These are phyloP conservation scores for Trapa bicornis DNA, from an alignment of 345 rosid species.

Conservation along the genomic window DNA sequence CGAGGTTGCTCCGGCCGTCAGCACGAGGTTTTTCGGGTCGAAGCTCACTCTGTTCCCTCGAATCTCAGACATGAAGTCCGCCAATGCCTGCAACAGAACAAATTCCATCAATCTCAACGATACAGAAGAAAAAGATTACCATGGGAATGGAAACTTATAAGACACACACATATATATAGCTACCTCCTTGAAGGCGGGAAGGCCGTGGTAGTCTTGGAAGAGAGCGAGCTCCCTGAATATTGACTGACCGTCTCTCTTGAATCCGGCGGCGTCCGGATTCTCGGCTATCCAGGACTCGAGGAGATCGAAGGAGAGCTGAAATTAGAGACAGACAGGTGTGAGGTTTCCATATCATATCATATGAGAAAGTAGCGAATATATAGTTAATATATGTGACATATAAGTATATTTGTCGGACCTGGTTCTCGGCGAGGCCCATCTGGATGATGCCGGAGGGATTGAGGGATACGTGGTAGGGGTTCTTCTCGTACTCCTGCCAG, in stretches of 20 bases:
- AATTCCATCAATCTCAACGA: neutral
- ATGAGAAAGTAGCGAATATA: too few relatives aligned
- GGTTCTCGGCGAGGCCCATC: conserved; percentile 98
- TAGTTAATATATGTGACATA: too few relatives aligned
- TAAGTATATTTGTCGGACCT: conserved; percentile 21
- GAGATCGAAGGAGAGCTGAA: conserved; percentile 66
- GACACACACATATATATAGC: conserved; percentile 1
- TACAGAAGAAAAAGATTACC: neutral
- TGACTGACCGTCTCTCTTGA: conserved; percentile 45
- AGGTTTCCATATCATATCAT: neutral
- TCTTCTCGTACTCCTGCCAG: conserved; percentile 62
- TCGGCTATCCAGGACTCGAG: conserved; percentile 60
- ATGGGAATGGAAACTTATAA: too few relatives aligned
- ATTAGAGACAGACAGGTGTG: too few relatives aligned
- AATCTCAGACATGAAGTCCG: conserved; percentile 51
- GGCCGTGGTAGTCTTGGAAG: conserved; percentile 89
- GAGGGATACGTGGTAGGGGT: conserved; percentile 40
- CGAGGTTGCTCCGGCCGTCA: conserved; percentile 85
- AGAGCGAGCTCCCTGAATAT: conserved; percentile 63
- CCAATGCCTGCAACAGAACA: conserved; percentile 37
- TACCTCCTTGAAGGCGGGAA: conserved; percentile 64
- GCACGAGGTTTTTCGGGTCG: conserved; percentile 50
- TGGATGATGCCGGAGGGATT: conserved; percentile 78
- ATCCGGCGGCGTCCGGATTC: conserved; percentile 40
- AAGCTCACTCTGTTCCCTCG: conserved; percentile 66